phyloP scores from a whole-genome alignment of 768 basidiomycete genomes.

The Boletus reticuloceps region DNA sequence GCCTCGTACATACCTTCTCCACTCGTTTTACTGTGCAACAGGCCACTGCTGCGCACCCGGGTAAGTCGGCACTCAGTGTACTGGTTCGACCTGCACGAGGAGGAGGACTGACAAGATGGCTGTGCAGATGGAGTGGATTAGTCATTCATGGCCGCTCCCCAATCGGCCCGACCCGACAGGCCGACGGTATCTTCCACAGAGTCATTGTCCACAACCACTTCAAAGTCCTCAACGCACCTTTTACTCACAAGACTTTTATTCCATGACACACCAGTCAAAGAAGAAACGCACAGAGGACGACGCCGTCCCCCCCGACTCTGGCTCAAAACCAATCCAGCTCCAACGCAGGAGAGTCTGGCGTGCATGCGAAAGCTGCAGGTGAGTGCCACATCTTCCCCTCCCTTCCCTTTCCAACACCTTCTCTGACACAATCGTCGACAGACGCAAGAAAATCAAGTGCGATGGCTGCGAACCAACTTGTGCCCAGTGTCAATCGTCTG shows the following conservation, averaged over 20 bases:
- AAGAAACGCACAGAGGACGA: constrained; percentile 76
- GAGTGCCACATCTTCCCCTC: constrained; percentile 27
- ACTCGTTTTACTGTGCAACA: constrained; percentile 4
- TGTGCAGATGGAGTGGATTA: constrained; percentile 34
- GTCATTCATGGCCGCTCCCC: constrained; percentile 27
- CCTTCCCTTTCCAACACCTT: constrained; percentile 6
- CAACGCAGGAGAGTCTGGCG: constrained; percentile 83
- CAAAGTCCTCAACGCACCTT: constrained; percentile 21
- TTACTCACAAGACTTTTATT: constrained; percentile 43
- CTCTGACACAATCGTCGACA: constrained; percentile 31
- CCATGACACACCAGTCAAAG: constrained; percentile 59
- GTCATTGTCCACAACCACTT: constrained; percentile 19
- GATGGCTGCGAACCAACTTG: constrained; percentile 87
- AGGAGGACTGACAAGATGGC: constrained; percentile 22
- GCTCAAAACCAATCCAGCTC: constrained; percentile 70
- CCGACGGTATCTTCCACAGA: constrained; percentile 34
- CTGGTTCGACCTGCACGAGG: constrained; percentile 17
- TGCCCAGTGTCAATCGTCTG: constrained; percentile 73
- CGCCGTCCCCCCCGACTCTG: constrained; percentile 45
- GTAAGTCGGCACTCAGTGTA: constrained; percentile 18
- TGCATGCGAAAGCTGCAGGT: constrained; percentile 89
- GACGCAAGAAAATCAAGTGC: constrained; percentile 92
- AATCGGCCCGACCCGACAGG: constrained; percentile 36
- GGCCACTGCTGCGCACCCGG: constrained; percentile 2
- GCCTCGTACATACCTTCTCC: constrained; percentile 24